Conservation (phyloP, 2,329 filamentous ascomycete species). For the Botryosphaeria dothidea region DNA sequence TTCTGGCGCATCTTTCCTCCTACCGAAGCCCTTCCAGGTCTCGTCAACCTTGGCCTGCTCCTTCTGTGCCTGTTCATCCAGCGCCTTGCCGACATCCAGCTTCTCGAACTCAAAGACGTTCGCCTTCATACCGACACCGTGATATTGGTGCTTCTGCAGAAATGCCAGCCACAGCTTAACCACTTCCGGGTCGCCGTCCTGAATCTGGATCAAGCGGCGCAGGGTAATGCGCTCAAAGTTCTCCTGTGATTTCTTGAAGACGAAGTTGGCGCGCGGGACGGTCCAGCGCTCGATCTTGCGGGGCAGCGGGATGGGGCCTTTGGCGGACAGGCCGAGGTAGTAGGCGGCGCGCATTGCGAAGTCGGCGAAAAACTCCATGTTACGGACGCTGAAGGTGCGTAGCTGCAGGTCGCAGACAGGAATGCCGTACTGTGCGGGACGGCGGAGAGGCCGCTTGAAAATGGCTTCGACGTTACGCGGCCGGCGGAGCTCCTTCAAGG, state of each 20-base stretch:
- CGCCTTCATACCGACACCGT: constrained; percentile 98
- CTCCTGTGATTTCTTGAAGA: constrained; percentile 96
- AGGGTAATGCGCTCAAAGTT: constrained; percentile 94
- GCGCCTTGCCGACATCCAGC: constrained; percentile 40
- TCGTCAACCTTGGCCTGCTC: constrained; percentile 29
- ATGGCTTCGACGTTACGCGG: constrained; percentile 82
- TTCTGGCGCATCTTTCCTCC: constrained; percentile 25
- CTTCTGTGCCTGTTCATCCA: constrained; percentile 36
- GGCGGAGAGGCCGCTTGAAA: constrained; percentile 81
- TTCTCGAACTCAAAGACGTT: constrained; percentile 89
- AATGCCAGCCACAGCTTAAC: constrained; percentile 94
- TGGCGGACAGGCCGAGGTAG: constrained; percentile 83
- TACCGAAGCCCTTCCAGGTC: constrained; percentile 29
- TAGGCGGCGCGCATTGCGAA: constrained; percentile 94
- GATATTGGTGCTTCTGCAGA: constrained; percentile 86
- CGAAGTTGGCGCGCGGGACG: constrained; percentile 83
- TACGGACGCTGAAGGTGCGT: constrained; percentile 85
- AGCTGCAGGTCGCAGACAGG: constrained; percentile 90
- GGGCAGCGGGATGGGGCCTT: constrained; percentile 82
- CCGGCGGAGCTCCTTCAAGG: constrained; percentile 29
- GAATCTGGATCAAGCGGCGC: constrained; percentile 84
- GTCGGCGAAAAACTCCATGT: constrained; percentile 91
- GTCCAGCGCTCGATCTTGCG: constrained; percentile 92
- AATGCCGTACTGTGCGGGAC: constrained; percentile 71
- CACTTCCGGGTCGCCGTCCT: constrained; percentile 84